Base-by-base conservation (phyloP, 2,329 filamentous ascomycete species). In the Calonectria fujianensis region DNA sequence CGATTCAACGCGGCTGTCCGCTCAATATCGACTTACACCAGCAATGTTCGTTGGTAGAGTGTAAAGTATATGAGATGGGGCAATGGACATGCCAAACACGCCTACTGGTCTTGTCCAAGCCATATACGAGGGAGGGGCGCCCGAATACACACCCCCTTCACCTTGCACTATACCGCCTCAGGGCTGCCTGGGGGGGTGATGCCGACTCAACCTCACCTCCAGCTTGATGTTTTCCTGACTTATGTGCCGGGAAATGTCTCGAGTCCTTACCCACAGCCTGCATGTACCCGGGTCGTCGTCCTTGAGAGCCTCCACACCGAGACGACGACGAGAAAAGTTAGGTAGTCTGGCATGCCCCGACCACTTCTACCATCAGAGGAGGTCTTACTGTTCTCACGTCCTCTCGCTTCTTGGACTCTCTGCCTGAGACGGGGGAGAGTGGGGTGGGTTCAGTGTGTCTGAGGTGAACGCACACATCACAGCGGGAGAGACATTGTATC, bases 241-340 rank as follows among this genome's bases (percentile, higher is more conserved):
- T 63, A 18, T 61, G 57, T 63, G 57, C 57, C 37, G 37, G 37
- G 24, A 35, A 63, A 63, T 63, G 57, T 63, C 57, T 63, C 57
- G 57, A 63, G 13, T 63, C 24, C 24, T 63, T 63, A 16, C 57
- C 39, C 41, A n/a, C 37, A 16, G 35, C 37, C 37, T 63, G 57
- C 35, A 39, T 63, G 20, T 37, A 24, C 57, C 37, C 37, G 57
- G 35, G 24, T 41, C 24, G 39, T 14, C 35, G 37, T 41, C 37
- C 57, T 37, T 16, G 13, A 29, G 35, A 39, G 14, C 57, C 52
- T 13, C 4, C 18, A 20, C 18, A 20, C 4, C 27, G 29, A 57
- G 24, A 37, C 9, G 37, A 20, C 2, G 24, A 41, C 11, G 35
- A 29, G 24, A 16, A 29, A 41, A 63, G 24, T 24, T 63, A 16